Base-by-base conservation (phyloP, 768 basidiomycete species). In the Zangia roseola region DNA sequence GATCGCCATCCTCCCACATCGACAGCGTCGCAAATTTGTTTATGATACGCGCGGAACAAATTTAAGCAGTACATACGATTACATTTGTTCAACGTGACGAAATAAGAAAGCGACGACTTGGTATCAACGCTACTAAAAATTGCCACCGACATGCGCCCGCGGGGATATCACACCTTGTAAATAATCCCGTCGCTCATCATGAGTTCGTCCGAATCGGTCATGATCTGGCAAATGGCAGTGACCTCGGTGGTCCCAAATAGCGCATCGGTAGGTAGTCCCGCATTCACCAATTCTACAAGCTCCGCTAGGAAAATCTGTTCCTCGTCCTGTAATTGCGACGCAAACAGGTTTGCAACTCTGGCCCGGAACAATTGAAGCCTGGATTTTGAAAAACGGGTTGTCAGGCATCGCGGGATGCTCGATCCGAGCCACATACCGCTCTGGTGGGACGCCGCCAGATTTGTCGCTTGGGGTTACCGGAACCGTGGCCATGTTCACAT, bases 121-220 rank as follows among this genome's bases (percentile, higher is more conserved):
- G 23, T 8, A 30, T 43, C 42, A 37, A 28, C 20, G 9, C 13
- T n/a, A 13, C 34, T 20, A 8, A 20, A 35, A 46, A 21, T 10
- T 17, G 13, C 19, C n/a, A 41, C 42, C 28, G 20, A 38, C 30
- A n/a, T 16, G 44, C 44, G 12, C 28, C 49, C 40, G 35, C 43
- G 38, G 41, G 19, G 37, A 39, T 47, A 47, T 69, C 72, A 91
- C 48, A 92, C 81, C 68, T 84, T 91, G 73, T 94, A 94, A 45
- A 94, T 79, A 48, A 91, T 83, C 26, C 86, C 88, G 26, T 89
- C 91, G 55, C 86, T 87, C 59, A 92, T 76, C 89, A 97, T 91
- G 53, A 97, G 73, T 68, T 94, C 88, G 45, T 71, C 69, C 14
- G 60, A 57, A 59, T 86, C 84, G 23, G 79, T 77, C 94, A 98